Evolutionary conservation across 495 filamentous ascomycete genomes (phyloP).

Genomic region (Mytilinidion resinicola): DNA sequence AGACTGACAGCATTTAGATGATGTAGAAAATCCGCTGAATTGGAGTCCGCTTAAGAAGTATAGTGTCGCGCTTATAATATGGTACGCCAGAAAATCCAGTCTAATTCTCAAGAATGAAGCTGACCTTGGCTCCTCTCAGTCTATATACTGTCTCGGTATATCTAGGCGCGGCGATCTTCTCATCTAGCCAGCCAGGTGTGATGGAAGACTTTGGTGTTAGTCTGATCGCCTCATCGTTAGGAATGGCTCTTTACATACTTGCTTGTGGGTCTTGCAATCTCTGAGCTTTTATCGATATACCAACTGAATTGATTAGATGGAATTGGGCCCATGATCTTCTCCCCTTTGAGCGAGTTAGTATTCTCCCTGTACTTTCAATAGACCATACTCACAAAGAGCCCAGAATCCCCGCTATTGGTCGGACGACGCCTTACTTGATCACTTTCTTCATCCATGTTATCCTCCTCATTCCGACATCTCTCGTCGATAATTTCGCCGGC

Average conservation of each 20-base stretch:
- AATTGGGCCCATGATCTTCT: conserved; percentile 34
- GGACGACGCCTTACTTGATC: conserved; percentile 38
- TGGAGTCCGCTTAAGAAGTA: conserved; percentile 30
- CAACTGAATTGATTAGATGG: conserved; percentile 16
- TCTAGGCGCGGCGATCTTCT: not conserved
- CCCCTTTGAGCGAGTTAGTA: conserved; percentile 16
- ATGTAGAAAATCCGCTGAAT: conserved; percentile 49
- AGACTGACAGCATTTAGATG: conserved; percentile 24
- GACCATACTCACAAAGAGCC: too few relatives aligned
- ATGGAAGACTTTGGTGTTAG: not conserved
- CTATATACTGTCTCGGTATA: not conserved
- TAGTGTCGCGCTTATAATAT: not conserved
- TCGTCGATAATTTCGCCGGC: conserved; percentile 41
- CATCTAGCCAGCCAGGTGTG: not conserved
- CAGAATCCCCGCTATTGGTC: conserved; percentile 34
- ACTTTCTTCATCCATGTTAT: conserved; percentile 42
- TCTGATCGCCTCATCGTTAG: not conserved
- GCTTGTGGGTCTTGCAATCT: not conserved
- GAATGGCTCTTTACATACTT: not conserved
- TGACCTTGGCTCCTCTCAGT: not conserved
- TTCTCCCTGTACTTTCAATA: too few relatives aligned
- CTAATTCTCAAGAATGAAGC: not conserved
- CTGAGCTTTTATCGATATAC: too few relatives aligned
- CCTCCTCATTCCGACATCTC: conserved; percentile 41
- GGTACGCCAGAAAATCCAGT: not conserved